Evolutionary conservation across 2,329 filamentous ascomycete genomes (phyloP), one percentile per base, ranked within the genome.

Genomic region (Rhexocercosporidium sp.): DNA sequence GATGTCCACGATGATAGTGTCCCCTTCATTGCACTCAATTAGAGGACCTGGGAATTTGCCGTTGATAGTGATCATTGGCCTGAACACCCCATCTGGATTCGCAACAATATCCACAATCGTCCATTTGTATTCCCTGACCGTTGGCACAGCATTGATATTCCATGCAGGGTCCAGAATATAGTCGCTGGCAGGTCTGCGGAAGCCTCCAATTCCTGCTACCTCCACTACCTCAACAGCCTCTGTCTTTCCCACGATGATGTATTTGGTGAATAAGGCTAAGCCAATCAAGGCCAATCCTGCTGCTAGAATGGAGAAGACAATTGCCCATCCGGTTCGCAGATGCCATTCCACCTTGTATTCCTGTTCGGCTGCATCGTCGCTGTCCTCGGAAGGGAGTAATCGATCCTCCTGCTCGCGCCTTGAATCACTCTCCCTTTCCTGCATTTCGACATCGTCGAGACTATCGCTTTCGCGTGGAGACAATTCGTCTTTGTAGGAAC

Each of bases 21-120:
- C 92, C 22, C 90, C 91, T 70, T 92, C 88, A 71, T 92, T 92
- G 69, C 88, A 87, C 70, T 92, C 87, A 54, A 96, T 86, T 53
- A 91, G 78, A 6, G 92, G 92, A 0, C 92, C 85, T 0, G 92
- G 92, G 78, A 92, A 94, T 75, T 90, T 82, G 41, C 88, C 88
- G 75, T 95, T 93, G 79, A 93, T 91, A 44, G 90, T 86, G 62
- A 93, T 85, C 82, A 90, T 85, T 9, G 81, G 83, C 22, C 84
- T 82, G 51, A 78, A 82, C 22, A 88, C 78, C 3, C 86, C 89
- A 72, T 91, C 87, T 0, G 89, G 89, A 62, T 88, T 89, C 49
- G 86, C 82, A 0, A 82, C 79, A 37, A 84, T 84, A 67, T 90
- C 86, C 11, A 79, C 75, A 34, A 92, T 84, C 0, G 80, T 85